phyloP scores from a whole-genome alignment of 768 basidiomycete species.

The Panaeolus papilionaceus region DNA sequence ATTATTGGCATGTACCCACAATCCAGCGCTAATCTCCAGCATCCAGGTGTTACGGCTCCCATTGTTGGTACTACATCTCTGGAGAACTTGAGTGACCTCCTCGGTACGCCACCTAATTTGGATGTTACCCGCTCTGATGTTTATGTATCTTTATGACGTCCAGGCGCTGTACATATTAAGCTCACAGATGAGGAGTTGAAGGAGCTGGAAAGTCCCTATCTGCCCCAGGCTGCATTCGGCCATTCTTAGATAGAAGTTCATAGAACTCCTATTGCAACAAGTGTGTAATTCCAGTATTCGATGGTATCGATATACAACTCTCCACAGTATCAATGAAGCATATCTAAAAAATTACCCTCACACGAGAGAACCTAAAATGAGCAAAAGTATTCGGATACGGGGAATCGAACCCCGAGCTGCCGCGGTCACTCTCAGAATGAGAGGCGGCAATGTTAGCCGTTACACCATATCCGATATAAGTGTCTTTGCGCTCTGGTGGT shows the following conservation, averaged over 20 bases:
- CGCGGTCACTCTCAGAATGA: conserved; percentile 44
- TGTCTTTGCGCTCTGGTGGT: not conserved
- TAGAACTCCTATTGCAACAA: too few species aligned
- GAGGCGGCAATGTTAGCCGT: conserved; percentile 72
- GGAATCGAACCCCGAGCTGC: conserved; percentile 67
- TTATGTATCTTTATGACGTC: not conserved
- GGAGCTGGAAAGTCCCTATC: conserved; percentile 32
- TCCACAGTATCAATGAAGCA: too few species aligned
- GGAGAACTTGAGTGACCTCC: conserved; percentile 57
- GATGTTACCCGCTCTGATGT: not conserved
- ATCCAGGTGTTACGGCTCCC: conserved; percentile 55
- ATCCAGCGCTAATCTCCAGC: not conserved
- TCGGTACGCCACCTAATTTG: conserved; percentile 46
- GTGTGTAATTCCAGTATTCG: too few species aligned
- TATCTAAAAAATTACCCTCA: too few species aligned
- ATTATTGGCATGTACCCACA: not conserved
- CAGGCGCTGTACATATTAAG: conserved; percentile 33
- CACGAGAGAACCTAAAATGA: not conserved
- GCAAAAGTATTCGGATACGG: conserved; percentile 51
- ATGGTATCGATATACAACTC: too few species aligned
- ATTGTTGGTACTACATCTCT: conserved; percentile 62
- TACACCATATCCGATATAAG: conserved; percentile 58
- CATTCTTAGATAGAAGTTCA: conserved; percentile 24
- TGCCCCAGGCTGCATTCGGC: conserved; percentile 31
- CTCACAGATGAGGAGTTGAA: conserved; percentile 35